A percentile compares a stretch with the other conserved stretches of the same genome.
phyloP scores from a whole-genome alignment of 345 rosid genomes.

The Physaria fendleri region DNA sequence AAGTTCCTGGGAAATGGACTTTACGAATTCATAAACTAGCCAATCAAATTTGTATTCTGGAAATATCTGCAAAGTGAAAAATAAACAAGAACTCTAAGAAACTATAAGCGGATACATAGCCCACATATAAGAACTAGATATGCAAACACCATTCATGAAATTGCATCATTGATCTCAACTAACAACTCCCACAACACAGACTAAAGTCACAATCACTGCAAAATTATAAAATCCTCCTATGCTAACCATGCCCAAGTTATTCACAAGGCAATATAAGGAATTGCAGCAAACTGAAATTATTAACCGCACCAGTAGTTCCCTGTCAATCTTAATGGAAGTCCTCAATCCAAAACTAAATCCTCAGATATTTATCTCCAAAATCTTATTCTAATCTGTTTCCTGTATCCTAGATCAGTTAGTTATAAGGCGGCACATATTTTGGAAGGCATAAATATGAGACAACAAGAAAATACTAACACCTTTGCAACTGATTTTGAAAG shows the following conservation, averaged over 20 bases:
- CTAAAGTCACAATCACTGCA: background rate
- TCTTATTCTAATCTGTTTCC: background rate
- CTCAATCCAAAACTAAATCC: background rate
- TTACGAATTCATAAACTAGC: constrained; percentile 66
- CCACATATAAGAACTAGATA: background rate
- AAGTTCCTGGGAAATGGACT: constrained; percentile 64
- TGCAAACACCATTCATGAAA: background rate
- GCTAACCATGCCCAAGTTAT: background rate
- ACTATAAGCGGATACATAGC: background rate
- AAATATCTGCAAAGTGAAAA: constrained; percentile 48
- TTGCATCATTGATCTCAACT: background rate
- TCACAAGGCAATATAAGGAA: background rate
- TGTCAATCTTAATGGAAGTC: background rate
- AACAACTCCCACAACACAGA: background rate
- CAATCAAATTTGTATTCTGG: constrained; percentile 81
- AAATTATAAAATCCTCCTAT: background rate
- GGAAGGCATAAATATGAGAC: background rate
- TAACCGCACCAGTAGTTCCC: background rate
- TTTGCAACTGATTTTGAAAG: constrained; percentile 60
- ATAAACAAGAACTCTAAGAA: background rate
- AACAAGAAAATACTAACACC: constrained; percentile 33
- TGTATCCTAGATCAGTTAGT: background rate
- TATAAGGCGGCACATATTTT: background rate
- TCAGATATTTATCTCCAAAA: background rate
- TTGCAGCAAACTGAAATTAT: background rate